phyloP scores from a whole-genome alignment of 2,329 filamentous ascomycete species.

The Seiridium cupressi region DNA sequence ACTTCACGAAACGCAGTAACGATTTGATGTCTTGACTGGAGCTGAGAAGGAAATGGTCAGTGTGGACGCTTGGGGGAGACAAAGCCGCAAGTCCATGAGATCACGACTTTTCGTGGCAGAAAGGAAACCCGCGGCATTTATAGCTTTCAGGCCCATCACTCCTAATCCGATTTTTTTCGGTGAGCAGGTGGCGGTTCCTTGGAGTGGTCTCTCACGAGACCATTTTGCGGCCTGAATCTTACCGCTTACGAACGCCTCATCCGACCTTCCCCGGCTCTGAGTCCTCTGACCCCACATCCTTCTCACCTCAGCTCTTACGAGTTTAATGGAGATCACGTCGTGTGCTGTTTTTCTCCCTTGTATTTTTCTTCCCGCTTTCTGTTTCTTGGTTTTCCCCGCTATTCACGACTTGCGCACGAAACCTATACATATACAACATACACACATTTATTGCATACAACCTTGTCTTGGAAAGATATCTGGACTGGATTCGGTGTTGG shows the following conservation, averaged over 20 bases:
- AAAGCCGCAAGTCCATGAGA: too few species aligned
- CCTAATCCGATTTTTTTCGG: too few species aligned
- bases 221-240: neutral
- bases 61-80: too few species aligned
- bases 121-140: too few species aligned
- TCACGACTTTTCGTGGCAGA: too few species aligned
- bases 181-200: too few species aligned
- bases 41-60: neutral
- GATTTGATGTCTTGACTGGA: constrained; percentile 9
- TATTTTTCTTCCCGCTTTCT: constrained; percentile 4
- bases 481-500: neutral
- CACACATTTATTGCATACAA: constrained; percentile 6
- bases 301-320: neutral
- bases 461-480: neutral
- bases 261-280: neutral
- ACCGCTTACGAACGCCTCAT: neutral
- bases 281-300: neutral
- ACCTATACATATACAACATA: constrained; percentile 11
- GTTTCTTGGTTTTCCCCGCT: neutral
- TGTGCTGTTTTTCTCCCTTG: constrained; percentile 6
- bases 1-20: constrained; percentile 11
- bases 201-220: too few species aligned
- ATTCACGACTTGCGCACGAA: constrained; percentile 4
- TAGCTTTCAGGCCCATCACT: too few species aligned
- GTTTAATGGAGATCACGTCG: constrained; percentile 2